Percentiles rank a stretch among this genome's conserved stretches.
phyloP scores from a whole-genome alignment of 2,329 filamentous ascomycete species.

The Stemphylium vesicarium region DNA sequence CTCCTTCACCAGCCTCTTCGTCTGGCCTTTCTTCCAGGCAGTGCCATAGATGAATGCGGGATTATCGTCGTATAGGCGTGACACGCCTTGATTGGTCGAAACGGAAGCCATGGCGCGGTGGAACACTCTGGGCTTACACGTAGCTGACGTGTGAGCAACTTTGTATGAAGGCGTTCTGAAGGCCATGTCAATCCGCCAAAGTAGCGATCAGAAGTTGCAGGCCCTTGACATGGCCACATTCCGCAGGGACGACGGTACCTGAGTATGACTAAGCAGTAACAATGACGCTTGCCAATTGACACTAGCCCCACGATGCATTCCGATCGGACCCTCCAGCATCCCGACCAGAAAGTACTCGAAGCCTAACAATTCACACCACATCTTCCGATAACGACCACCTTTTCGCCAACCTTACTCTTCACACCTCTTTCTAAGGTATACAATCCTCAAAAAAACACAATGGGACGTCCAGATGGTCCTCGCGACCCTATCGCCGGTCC shows the following conservation, averaged over 20 bases:
- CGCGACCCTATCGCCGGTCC: constrained; percentile 69
- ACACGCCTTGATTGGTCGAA: constrained; percentile 11
- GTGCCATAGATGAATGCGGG: constrained; percentile 73
- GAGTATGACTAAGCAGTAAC: constrained; percentile 15
- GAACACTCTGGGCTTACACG: background rate
- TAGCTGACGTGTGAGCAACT: too few relatives aligned
- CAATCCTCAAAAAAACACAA: constrained; percentile 5
- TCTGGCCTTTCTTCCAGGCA: constrained; percentile 81
- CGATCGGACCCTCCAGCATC: constrained; percentile 19
- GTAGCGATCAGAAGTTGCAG: too few relatives aligned
- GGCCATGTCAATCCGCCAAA: too few relatives aligned
- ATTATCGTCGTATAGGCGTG: constrained; percentile 22
- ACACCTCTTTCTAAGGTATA: too few relatives aligned
- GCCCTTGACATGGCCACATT: background rate
- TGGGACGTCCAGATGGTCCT: constrained; percentile 33
- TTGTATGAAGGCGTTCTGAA: too few relatives aligned
- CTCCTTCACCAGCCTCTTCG: constrained; percentile 69
- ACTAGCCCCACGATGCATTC: constrained; percentile 19
- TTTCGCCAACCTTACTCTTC: background rate
- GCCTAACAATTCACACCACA: background rate
- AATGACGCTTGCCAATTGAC: constrained; percentile 2
- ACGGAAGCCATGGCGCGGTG: constrained; percentile 29
- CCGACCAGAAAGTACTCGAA: constrained; percentile 21
- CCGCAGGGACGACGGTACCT: background rate
- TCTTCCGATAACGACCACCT: background rate